Conservation (phyloP, 306 rosid genomes). For the barrel medic (Medicago truncatula) region DNA sequence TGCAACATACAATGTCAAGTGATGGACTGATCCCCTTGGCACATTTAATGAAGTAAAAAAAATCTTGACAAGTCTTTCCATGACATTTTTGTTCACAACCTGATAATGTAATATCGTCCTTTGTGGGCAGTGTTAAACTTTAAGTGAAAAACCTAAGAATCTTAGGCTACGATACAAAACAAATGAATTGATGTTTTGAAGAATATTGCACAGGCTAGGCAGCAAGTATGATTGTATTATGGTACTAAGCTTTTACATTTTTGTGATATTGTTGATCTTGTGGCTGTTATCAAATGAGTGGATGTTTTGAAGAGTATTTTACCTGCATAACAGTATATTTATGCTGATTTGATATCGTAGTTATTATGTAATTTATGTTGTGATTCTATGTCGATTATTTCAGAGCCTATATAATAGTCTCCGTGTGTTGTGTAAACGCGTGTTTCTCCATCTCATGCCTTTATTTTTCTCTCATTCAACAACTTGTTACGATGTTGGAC, state of each 20-base stretch:
- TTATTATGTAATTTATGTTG: neutral
- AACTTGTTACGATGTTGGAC: neutral
- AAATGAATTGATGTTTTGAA: slow-evolving; percentile 20
- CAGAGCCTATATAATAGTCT: neutral
- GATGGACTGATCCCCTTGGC: neutral
- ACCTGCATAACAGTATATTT: neutral
- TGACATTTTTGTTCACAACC: neutral
- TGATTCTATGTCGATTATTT: neutral
- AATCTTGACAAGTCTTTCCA: slow-evolving; percentile 1
- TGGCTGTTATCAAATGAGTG: slow-evolving; percentile 20
- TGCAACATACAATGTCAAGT: slow-evolving; percentile 15
- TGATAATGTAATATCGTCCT: slow-evolving; percentile 15
- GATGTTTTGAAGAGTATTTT: slow-evolving; percentile 6
- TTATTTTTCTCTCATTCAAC: neutral
- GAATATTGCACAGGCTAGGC: slow-evolving; percentile 8
- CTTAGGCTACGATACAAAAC: too few relatives aligned
- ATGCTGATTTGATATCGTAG: neutral
- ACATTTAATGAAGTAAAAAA: slow-evolving; percentile 11
- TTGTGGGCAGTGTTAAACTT: neutral
- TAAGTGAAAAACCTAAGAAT: slow-evolving; percentile 13
- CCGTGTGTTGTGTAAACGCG: neutral
- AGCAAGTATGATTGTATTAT: neutral
- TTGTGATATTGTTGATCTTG: slow-evolving; percentile 14
- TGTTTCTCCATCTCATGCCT: neutral
- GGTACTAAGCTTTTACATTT: neutral